Conservation (phyloP, 208 protist species). For the Novymonas esmeraldas region DNA sequence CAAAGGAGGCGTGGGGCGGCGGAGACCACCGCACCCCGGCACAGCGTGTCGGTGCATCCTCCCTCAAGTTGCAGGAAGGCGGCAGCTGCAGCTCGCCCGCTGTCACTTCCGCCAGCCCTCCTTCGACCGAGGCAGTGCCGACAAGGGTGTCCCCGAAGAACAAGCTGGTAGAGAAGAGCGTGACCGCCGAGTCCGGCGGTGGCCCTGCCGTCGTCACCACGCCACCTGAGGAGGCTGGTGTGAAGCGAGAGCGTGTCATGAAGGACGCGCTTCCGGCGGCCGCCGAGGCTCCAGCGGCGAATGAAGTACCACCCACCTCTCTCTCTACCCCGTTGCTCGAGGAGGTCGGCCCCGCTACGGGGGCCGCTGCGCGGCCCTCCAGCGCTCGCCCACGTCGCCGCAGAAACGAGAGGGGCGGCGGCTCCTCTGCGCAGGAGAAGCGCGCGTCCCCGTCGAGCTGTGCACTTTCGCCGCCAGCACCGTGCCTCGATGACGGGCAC, state of each 20-base stretch:
- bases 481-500: neutral
- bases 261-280: neutral
- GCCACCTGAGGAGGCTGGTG: neutral
- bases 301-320: neutral
- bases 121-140: slow-evolving; percentile 4
- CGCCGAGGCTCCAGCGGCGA: neutral
- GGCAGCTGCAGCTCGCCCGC: neutral
- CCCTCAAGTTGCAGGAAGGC: neutral
- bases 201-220: neutral
- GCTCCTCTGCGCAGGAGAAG: neutral
- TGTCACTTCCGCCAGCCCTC: slow-evolving; percentile 7
- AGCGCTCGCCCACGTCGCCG: slow-evolving; percentile 10
- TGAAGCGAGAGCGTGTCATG: neutral
- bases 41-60: neutral
- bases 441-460: neutral
- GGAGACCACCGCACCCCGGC: neutral
- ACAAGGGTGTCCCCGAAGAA: slow-evolving; percentile 27
- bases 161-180: slow-evolving; percentile 14
- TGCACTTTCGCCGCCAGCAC: neutral
- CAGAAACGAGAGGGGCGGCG: slow-evolving; percentile 4
- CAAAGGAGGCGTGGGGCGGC: slow-evolving; percentile 33
- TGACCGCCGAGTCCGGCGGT: neutral
- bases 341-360: neutral
- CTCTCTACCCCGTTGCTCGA: neutral
- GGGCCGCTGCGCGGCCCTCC: neutral